These are phyloP conservation scores for Thelonectria discophora DNA, from an alignment of 2,329 filamentous ascomycete species.

Conservation along the genomic window DNA sequence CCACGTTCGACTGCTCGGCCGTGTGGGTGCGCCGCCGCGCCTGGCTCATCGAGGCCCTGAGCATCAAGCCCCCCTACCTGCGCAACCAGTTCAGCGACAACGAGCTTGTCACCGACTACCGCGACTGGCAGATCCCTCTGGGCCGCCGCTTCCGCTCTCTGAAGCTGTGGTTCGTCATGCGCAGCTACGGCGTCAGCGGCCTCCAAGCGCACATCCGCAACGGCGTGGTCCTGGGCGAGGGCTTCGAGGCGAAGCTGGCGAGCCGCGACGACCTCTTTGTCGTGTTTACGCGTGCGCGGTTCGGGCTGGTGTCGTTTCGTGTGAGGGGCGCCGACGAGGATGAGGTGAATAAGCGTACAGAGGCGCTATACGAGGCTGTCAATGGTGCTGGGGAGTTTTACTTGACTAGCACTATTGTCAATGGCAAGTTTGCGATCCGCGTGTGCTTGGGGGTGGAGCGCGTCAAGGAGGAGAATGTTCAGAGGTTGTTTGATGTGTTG, in stretches of 20 bases:
- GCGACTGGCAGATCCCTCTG: conserved; percentile 96
- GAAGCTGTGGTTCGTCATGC: conserved; percentile 95
- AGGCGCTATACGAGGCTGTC: conserved; percentile 77
- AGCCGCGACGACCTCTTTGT: conserved; percentile 75
- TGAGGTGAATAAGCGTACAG: conserved; percentile 73
- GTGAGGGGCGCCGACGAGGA: conserved; percentile 58
- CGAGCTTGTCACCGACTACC: conserved; percentile 90
- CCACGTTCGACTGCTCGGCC: conserved; percentile 88
- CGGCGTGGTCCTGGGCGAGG: conserved; percentile 74
- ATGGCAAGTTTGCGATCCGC: conserved; percentile 79
- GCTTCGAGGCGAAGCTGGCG: conserved; percentile 70
- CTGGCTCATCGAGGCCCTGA: conserved; percentile 82
- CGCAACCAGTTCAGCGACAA: conserved; percentile 81
- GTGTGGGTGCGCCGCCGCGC: conserved; percentile 79
- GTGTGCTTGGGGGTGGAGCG: conserved; percentile 78
- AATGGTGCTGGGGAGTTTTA: conserved; percentile 82
- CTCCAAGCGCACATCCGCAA: conserved; percentile 77
- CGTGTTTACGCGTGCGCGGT: conserved; percentile 77
- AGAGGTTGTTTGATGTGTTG: conserved; percentile 77
- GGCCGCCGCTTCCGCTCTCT: conserved; percentile 87
- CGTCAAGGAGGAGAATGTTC: conserved; percentile 76
- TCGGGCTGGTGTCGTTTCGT: conserved; percentile 81
- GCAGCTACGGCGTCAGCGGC: conserved; percentile 81
- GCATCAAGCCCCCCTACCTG: conserved; percentile 83
- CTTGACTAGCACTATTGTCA: conserved; percentile 79